These are phyloP conservation scores for Saturnispora serradocipensis DNA, from an alignment of 805 yeast genomes.

Conservation along the genomic window DNA sequence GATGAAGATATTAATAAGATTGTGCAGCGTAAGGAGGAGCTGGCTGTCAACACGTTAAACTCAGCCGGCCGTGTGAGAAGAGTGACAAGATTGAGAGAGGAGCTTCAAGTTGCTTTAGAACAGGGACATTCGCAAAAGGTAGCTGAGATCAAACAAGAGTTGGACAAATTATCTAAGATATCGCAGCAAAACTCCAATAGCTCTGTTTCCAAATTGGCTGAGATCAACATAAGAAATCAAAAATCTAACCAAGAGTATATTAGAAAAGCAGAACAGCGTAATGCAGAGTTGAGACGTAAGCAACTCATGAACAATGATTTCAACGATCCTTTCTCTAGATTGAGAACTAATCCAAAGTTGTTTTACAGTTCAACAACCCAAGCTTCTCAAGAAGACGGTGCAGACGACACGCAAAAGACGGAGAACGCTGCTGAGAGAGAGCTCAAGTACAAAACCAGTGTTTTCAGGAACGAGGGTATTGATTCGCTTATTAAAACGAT, in stretches of 20 bases:
- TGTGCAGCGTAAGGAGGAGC: slow-evolving; percentile 60
- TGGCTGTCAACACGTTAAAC: slow-evolving; percentile 42
- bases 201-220: slow-evolving; percentile 43
- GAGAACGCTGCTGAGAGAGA: slow-evolving; percentile 36
- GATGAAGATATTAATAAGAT: slow-evolving; percentile 69
- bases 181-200: slow-evolving; percentile 3
- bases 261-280: slow-evolving; percentile 67
- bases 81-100: slow-evolving; percentile 62
- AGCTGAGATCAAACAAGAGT: slow-evolving; percentile 33
- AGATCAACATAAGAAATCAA: slow-evolving; percentile 78
- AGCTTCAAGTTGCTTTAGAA: slow-evolving; percentile 66
- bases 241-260: slow-evolving; percentile 67
- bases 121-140: slow-evolving; percentile 36
- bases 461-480: slow-evolving; percentile 24
- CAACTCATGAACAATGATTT: slow-evolving; percentile 34
- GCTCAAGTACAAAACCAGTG: slow-evolving; percentile 23
- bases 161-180: slow-evolving; percentile 4
- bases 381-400: slow-evolving; percentile 41
- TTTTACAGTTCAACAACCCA: slow-evolving; percentile 58
- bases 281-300: slow-evolving; percentile 44
- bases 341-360: slow-evolving; percentile 78
- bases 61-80: slow-evolving; percentile 72
- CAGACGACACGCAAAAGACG: slow-evolving; percentile 30
- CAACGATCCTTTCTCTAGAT: slow-evolving; percentile 77
- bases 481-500: slow-evolving; percentile 25